phyloP scores from a whole-genome alignment of 371 early-diverging fungal species.

The Syncephalastrum racemosum region DNA sequence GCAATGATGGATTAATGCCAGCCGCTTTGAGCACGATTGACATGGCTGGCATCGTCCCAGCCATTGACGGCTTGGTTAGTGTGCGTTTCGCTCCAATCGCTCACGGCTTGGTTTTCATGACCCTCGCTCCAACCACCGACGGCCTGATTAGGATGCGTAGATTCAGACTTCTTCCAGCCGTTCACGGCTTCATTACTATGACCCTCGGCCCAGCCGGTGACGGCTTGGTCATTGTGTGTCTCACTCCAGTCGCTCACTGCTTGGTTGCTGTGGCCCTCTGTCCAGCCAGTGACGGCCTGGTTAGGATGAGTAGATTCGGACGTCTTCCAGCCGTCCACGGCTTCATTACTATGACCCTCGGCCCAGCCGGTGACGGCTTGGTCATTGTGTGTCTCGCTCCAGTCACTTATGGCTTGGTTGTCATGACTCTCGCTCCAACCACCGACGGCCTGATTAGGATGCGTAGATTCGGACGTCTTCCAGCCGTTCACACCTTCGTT shows the following conservation, averaged over 20 bases:
- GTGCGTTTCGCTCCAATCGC: background rate
- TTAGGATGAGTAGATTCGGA: constrained; percentile 1
- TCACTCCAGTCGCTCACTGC: background rate
- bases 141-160: background rate
- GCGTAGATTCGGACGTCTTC: constrained; percentile 1
- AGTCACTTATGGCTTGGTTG: background rate
- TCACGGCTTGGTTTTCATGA: background rate
- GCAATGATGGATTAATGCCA: background rate
- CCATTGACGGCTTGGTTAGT: too few species aligned
- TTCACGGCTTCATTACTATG: background rate
- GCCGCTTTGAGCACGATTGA: background rate
- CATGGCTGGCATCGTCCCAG: too few species aligned
- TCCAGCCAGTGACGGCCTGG: background rate
- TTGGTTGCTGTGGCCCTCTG: constrained; percentile 1
- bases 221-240: background rate
- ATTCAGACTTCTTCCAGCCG: background rate
- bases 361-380: background rate
- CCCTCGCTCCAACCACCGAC: background rate
- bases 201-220: too few species aligned
- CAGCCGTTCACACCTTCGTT: background rate
- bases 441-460: constrained; percentile 1
- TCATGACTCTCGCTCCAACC: background rate
- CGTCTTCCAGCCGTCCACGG: background rate
- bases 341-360: background rate
- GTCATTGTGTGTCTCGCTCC: background rate